These are phyloP conservation scores for Crithidia thermophila DNA, from an alignment of 208 protist genomes.

Conservation along the genomic window DNA sequence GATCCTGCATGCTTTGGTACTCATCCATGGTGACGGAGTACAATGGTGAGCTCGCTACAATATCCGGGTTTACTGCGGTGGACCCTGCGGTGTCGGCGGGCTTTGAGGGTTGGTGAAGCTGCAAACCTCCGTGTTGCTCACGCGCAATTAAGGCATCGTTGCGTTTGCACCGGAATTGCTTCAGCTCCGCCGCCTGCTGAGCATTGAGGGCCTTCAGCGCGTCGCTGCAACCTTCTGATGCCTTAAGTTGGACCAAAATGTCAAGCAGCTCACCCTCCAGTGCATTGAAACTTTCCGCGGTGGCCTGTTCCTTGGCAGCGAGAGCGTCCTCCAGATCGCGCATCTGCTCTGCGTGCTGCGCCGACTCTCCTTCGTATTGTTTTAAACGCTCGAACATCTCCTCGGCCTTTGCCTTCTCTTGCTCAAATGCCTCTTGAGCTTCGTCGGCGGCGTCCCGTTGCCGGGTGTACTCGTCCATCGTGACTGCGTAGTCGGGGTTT, in stretches of 20 bases:
- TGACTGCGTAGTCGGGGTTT: constrained; percentile 25
- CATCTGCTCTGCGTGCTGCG: constrained; percentile 7
- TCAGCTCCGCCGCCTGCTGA: background rate
- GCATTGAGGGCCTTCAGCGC: constrained; percentile 1
- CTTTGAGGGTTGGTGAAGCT: background rate
- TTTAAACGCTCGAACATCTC: constrained; percentile 17
- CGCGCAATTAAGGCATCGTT: constrained; percentile 13
- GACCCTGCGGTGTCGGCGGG: background rate
- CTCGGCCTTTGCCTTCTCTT: constrained; percentile 22
- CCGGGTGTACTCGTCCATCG: constrained; percentile 25
- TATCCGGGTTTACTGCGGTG: background rate
- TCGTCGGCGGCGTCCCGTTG: constrained; percentile 7
- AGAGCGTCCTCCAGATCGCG: constrained; percentile 25
- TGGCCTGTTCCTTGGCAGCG: constrained; percentile 1
- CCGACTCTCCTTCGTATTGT: constrained; percentile 22
- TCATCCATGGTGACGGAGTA: constrained; percentile 25
- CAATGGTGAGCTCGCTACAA: background rate
- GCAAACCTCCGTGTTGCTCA: constrained; percentile 3
- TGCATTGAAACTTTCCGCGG: background rate
- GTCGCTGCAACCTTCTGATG: background rate
- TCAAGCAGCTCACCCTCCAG: constrained; percentile 34
- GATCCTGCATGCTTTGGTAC: constrained; percentile 8
- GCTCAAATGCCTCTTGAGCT: constrained; percentile 25
- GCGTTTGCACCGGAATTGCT: constrained; percentile 6
- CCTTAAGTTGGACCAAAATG: constrained; percentile 28